phyloP scores from a whole-genome alignment of 805 yeast genomes.

The Yueomyces sp. region DNA sequence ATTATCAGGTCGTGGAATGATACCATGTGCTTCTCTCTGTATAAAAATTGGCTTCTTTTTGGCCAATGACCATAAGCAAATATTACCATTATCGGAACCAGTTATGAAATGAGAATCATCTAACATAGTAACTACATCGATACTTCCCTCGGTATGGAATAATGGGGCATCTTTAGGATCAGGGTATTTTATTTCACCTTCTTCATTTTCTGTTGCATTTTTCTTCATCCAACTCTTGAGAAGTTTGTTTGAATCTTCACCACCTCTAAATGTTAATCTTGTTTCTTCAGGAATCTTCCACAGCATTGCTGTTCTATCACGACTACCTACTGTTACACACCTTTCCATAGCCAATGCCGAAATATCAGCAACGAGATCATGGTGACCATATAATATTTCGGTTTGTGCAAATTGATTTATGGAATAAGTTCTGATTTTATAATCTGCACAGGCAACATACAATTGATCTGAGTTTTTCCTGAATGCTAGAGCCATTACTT shows the following conservation, averaged over 20 bases:
- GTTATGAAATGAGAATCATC: constrained; percentile 90
- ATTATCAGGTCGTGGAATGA: constrained; percentile 34
- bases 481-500: constrained; percentile 60
- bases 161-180: constrained; percentile 24
- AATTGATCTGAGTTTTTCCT: constrained; percentile 72
- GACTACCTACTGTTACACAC: constrained; percentile 89
- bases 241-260: constrained; percentile 43
- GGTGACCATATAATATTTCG: constrained; percentile 91
- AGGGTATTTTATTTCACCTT: constrained; percentile 18
- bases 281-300: constrained; percentile 97
- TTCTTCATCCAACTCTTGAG: constrained; percentile 25
- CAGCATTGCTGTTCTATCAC: constrained; percentile 88
- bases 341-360: constrained; percentile 74
- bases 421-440: constrained; percentile 77
- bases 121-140: constrained; percentile 80
- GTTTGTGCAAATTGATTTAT: constrained; percentile 77
- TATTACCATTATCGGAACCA: constrained; percentile 88
- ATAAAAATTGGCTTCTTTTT: constrained; percentile 79
- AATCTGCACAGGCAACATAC: constrained; percentile 87
- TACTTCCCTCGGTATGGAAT: constrained; percentile 66
- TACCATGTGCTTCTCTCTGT: constrained; percentile 66
- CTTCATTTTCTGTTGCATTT: constrained; percentile 18
- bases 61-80: constrained; percentile 79
- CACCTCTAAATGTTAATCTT: constrained; percentile 85
- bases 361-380: constrained; percentile 74